Percentiles rank a stretch among this genome's conserved stretches.
These are phyloP conservation scores for Citrus medica DNA, from an alignment of 345 rosid genomes.

Conservation along the genomic window DNA sequence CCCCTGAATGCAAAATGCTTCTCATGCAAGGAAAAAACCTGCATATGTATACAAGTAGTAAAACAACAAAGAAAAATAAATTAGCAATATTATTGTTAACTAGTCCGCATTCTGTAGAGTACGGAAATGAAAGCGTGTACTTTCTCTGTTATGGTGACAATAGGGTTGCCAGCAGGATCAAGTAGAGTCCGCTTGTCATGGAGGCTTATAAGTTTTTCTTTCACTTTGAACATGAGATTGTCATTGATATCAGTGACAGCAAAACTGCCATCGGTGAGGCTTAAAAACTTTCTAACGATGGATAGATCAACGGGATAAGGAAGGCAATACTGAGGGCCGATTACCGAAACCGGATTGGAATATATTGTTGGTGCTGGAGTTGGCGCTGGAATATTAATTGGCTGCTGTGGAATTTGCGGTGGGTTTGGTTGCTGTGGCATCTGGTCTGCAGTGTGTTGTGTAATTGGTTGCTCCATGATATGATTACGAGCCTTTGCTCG, in stretches of 20 bases:
- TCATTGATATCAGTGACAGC: conserved; percentile 18
- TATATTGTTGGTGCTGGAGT: neutral
- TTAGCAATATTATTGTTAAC: neutral
- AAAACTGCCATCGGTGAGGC: conserved; percentile 14
- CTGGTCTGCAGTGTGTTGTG: neutral
- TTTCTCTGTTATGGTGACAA: conserved; percentile 11
- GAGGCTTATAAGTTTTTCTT: conserved; percentile 15
- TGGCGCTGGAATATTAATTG: neutral
- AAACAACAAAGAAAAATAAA: neutral
- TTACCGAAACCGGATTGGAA: neutral
- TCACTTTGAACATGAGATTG: conserved; percentile 24
- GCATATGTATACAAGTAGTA: neutral
- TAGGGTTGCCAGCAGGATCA: conserved; percentile 16
- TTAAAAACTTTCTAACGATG: conserved; percentile 16
- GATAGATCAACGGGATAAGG: conserved; percentile 24
- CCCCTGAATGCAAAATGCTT: conserved; percentile 54
- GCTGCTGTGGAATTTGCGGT: neutral
- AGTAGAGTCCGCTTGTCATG: conserved; percentile 16
- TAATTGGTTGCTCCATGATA: neutral
- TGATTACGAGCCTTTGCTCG: neutral
- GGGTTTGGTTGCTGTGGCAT: neutral
- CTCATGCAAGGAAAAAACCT: conserved; percentile 29
- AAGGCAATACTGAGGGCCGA: conserved; percentile 18
- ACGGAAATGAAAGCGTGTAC: neutral
- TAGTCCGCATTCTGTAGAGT: neutral